Base-by-base conservation (phyloP, 768 basidiomycete species). In the Suillus lakei region DNA sequence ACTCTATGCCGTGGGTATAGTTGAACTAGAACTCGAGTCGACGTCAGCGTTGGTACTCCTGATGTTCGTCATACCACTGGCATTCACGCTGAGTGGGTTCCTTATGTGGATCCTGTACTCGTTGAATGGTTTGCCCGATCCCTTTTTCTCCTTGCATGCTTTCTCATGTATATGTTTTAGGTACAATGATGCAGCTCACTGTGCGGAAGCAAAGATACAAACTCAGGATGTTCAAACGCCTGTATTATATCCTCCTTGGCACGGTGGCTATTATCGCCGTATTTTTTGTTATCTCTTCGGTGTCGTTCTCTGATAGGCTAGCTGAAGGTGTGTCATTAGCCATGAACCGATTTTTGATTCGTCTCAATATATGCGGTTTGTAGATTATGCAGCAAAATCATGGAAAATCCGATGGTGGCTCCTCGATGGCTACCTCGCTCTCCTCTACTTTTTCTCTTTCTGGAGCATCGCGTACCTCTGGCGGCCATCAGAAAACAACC, bases 351-450 rank as follows among this genome's bases (percentile, higher is more conserved):
- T 39, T 43, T 15, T 15, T 36, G 26, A 8, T 56, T 21, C 39
- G 62, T 23, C 41, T 62, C 4, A n/a, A 53, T 60, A 44, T 32
- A n/a, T 64, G 60, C 61, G 9, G 48, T n/a, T 26, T 43, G 5
- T 62, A 96, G 95, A 97, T 75, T 98, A 96, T 74, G 92, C 95
- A 18, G 92, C 95, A 7, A 91, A 90, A 66, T 90, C 93, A 21
- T 98, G 96, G 96, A 86, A 84, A 65, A 83, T 86, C 62, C 90
- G 96, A 56, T 99, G 98, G 98, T 95, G 95, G 91, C 82, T 99
- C 7, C 84, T 99, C 48, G 98, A 99, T 72, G 98, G 96, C 21
- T 99, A 95, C 84, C 85, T 99, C 53, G 89, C 93, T 2, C 83
- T 96, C 54, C 87, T 99, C 30, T 99, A 97, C 76, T 85, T 98